Percentiles rank a stretch among this genome's conserved stretches.
Conservation (phyloP, 805 yeast genomes). For the Pichia occidentalis region DNA sequence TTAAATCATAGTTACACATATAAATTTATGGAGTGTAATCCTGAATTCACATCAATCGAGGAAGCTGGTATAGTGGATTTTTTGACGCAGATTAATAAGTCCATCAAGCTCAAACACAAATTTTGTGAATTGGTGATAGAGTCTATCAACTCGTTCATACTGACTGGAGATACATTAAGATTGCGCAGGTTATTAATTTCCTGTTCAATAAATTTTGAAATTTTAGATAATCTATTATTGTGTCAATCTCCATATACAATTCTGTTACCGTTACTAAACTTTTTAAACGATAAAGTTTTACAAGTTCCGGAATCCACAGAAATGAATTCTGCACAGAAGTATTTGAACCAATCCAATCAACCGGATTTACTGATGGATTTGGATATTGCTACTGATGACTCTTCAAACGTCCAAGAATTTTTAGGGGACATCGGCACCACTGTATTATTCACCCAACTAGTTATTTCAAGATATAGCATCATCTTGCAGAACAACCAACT, state of each 20-base stretch:
- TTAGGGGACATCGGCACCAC: conserved; percentile 65
- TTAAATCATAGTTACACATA: conserved; percentile 16
- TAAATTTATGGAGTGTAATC: conserved; percentile 33
- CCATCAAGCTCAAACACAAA: conserved; percentile 39
- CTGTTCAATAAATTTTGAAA: conserved; percentile 36
- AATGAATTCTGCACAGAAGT: conserved; percentile 12
- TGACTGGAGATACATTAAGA: conserved; percentile 35
- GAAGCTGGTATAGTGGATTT: conserved; percentile 49
- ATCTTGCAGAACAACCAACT: conserved; percentile 7
- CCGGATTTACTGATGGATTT: conserved; percentile 23
- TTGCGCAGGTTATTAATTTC: conserved; percentile 48
- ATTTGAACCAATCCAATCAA: conserved; percentile 14
- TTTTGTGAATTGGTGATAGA: conserved; percentile 33
- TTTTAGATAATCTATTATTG: conserved; percentile 37
- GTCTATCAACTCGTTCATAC: conserved; percentile 32
- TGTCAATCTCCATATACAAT: conserved; percentile 38
- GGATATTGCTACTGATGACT: conserved; percentile 45
- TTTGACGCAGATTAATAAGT: conserved; percentile 38
- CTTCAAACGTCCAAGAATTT: conserved; percentile 51
- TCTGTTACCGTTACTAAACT: conserved; percentile 40
- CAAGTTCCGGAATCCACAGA: conserved; percentile 17
- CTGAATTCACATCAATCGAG: conserved; percentile 43
- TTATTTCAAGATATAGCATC: conserved; percentile 15
- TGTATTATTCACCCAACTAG: conserved; percentile 36
- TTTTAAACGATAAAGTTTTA: conserved; percentile 39